These are phyloP conservation scores for Phytophthora melonis DNA, from an alignment of 352 stramenopile species.

Conservation along the genomic window DNA sequence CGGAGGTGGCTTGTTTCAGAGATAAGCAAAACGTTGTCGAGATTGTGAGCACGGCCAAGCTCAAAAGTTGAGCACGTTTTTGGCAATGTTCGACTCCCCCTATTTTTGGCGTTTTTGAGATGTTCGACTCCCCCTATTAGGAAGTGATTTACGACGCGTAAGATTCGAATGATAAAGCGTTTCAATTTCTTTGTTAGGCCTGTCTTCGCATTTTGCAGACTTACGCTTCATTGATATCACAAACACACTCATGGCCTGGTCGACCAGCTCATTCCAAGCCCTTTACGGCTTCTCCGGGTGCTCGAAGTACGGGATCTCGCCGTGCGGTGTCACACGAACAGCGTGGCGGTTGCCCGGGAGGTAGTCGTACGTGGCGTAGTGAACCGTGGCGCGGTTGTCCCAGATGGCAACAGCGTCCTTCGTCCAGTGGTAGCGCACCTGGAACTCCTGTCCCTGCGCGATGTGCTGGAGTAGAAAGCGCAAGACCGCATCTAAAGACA, in stretches of 20 bases:
- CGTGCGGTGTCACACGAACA: slow-evolving; percentile 29
- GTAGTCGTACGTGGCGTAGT: slow-evolving; percentile 35
- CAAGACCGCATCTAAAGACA: slow-evolving; percentile 19
- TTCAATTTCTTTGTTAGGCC: background rate
- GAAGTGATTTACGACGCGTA: background rate
- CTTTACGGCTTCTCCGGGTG: slow-evolving; percentile 5
- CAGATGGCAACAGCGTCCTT: slow-evolving; percentile 32
- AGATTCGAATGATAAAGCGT: background rate
- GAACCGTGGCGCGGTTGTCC: slow-evolving; percentile 28
- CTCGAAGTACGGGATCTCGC: slow-evolving; percentile 32
- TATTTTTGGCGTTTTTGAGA: too few relatives aligned
- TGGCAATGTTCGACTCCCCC: too few relatives aligned
- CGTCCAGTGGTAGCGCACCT: slow-evolving; percentile 32
- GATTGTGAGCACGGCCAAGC: too few relatives aligned
- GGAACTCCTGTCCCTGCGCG: slow-evolving; percentile 27
- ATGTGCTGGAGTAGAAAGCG: slow-evolving; percentile 29
- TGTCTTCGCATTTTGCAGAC: background rate
- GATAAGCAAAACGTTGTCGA: too few relatives aligned
- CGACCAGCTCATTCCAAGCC: background rate
- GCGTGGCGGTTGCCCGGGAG: slow-evolving; percentile 28
- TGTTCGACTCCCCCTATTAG: too few relatives aligned
- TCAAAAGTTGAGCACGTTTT: too few relatives aligned
- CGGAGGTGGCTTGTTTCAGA: too few relatives aligned
- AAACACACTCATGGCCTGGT: background rate
- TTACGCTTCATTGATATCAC: background rate